Conservation (phyloP, 2,329 filamentous ascomycete species). For the Septoria petroselini region DNA sequence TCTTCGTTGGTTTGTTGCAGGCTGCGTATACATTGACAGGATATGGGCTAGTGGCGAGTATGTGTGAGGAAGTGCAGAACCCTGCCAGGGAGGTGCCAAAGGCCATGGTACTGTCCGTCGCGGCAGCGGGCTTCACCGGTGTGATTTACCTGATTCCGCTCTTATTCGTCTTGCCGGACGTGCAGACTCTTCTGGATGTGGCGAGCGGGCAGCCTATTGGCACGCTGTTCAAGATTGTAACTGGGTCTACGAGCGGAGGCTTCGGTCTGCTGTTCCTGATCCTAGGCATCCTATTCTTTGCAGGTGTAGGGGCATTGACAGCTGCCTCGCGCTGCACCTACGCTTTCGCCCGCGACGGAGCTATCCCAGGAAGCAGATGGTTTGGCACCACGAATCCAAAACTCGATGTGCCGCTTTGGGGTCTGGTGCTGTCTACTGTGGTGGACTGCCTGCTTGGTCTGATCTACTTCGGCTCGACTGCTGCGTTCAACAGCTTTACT, state of each 20-base stretch:
- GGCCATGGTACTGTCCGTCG: constrained; percentile 67
- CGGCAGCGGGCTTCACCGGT: constrained; percentile 63
- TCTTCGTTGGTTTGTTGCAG: constrained; percentile 68
- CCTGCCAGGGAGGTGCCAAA: constrained; percentile 67
- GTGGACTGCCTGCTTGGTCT: constrained; percentile 70
- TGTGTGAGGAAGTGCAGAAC: constrained; percentile 70
- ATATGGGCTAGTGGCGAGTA: constrained; percentile 68
- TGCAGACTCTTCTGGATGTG: constrained; percentile 61
- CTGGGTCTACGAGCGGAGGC: constrained; percentile 67
- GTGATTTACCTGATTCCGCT: constrained; percentile 68
- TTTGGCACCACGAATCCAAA: constrained; percentile 56
- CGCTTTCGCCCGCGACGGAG: constrained; percentile 69
- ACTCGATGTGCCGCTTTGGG: constrained; percentile 68
- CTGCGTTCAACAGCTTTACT: constrained; percentile 76
- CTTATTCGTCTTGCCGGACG: constrained; percentile 70
- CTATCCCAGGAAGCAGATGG: constrained; percentile 50
- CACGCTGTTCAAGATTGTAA: constrained; percentile 70
- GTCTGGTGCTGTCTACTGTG: constrained; percentile 63
- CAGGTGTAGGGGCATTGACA: constrained; percentile 70
- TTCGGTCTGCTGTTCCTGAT: constrained; percentile 74
- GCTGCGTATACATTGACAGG: constrained; percentile 61
- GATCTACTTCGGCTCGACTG: constrained; percentile 74
- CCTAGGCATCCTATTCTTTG: constrained; percentile 73
- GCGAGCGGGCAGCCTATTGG: constrained; percentile 74
- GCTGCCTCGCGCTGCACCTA: constrained; percentile 70